Percentiles rank a stretch among this genome's conserved stretches.
Conservation (phyloP, 148 eudicot genomes). For the Pharnaceum exiguum region DNA sequence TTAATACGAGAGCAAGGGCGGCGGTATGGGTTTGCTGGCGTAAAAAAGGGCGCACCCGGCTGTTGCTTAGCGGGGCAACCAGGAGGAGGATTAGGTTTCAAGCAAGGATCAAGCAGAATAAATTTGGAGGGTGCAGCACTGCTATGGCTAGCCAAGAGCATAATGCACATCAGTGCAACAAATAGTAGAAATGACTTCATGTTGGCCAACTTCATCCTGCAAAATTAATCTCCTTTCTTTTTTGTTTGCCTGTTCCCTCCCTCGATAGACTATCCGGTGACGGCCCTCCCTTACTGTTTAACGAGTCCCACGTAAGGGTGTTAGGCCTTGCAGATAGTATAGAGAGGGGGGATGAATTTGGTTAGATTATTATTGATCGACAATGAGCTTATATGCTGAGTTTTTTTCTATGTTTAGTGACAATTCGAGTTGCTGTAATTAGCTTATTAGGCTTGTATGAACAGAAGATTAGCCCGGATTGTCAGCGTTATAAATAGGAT, state of each 20-base stretch:
- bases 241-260: neutral
- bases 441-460: too few species aligned
- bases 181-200: neutral
- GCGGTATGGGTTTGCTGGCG: neutral
- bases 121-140: neutral
- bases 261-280: neutral
- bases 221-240: neutral
- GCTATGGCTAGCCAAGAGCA: neutral
- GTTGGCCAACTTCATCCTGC: neutral
- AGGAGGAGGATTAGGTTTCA: neutral
- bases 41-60: neutral
- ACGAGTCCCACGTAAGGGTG: too few species aligned
- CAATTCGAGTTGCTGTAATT: too few species aligned
- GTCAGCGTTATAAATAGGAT: too few species aligned
- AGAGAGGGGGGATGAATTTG: too few species aligned
- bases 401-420: too few species aligned
- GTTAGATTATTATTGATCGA: too few species aligned
- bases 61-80: neutral
- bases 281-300: neutral
- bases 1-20: neutral
- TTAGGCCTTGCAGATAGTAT: too few species aligned
- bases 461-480: too few species aligned
- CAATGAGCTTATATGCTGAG: too few species aligned
- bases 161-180: neutral
- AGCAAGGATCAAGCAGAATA: slow-evolving; percentile 1